Evolutionary conservation across 1,139 yeast species (phyloP).

Genomic region (Yamadazyma jaroonii): DNA sequence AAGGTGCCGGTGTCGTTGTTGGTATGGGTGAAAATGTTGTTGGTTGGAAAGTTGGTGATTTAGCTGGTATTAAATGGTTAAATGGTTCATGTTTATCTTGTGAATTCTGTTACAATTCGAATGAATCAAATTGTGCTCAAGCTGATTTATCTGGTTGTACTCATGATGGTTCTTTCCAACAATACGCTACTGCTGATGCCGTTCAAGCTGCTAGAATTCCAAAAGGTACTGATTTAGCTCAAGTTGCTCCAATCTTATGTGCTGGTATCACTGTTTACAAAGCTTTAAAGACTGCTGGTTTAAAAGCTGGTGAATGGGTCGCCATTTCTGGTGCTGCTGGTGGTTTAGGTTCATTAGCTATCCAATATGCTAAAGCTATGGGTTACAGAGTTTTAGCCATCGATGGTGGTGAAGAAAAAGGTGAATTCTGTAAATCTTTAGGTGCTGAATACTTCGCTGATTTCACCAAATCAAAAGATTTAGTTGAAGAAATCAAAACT

Average conservation of each 20-base stretch:
- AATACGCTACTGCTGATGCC: conserved; percentile 81
- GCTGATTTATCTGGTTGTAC: conserved; percentile 77
- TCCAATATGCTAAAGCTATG: conserved; percentile 74
- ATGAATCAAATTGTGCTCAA: conserved; percentile 64
- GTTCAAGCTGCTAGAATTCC: conserved; percentile 82
- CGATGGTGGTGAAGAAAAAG: conserved; percentile 73
- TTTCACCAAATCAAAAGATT: conserved; percentile 56
- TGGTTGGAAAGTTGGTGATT: conserved; percentile 68
- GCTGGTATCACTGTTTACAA: conserved; percentile 82
- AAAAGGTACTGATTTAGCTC: conserved; percentile 65
- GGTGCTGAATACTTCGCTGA: conserved; percentile 73
- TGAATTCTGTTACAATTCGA: conserved; percentile 63
- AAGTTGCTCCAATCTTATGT: conserved; percentile 75
- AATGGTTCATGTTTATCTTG: conserved; percentile 70
- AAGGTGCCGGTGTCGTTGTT: conserved; percentile 80
- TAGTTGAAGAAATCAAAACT: conserved; percentile 51
- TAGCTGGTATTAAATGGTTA: conserved; percentile 74
- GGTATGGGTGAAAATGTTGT: conserved; percentile 64
- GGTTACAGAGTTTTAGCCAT: conserved; percentile 72
- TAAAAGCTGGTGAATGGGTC: conserved; percentile 71
- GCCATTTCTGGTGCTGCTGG: conserved; percentile 80
- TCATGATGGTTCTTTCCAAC: conserved; percentile 79
- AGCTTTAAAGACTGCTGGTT: conserved; percentile 68
- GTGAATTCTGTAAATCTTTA: conserved; percentile 48
- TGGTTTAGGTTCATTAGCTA: conserved; percentile 73